Evolutionary conservation across 306 rosid species (phyloP).

Genomic region (Ceratonia siliqua): DNA sequence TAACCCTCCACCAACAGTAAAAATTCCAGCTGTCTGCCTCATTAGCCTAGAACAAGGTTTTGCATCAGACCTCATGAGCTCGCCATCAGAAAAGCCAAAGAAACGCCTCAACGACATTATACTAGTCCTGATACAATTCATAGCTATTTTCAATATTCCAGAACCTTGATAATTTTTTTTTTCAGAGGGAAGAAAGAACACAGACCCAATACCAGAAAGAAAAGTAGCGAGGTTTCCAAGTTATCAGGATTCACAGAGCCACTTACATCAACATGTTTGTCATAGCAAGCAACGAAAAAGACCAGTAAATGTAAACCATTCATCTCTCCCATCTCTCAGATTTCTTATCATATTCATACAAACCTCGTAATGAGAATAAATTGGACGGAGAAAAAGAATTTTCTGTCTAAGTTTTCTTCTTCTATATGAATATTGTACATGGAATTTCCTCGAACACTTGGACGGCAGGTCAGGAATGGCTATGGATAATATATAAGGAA

Average conservation of each 20-base stretch:
- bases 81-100: constrained; percentile 86
- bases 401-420: background rate
- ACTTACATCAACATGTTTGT: background rate
- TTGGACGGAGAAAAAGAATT: background rate
- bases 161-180: background rate
- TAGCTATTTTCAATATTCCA: too few relatives aligned
- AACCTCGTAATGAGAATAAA: too few relatives aligned
- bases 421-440: background rate
- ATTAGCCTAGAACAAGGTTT: constrained; percentile 88
- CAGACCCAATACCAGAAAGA: background rate
- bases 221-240: background rate
- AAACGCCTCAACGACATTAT: constrained; percentile 74
- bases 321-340: background rate
- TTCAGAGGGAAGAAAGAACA: background rate
- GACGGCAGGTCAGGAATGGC: constrained; percentile 19
- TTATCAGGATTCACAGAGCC: constrained; percentile 4
- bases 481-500: background rate
- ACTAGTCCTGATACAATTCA: constrained; percentile 29
- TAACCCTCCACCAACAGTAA: constrained; percentile 81
- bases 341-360: background rate
- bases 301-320: background rate
- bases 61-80: constrained; percentile 76
- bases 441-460: constrained; percentile 38
- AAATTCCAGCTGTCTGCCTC: constrained; percentile 87
- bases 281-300: background rate